Evolutionary conservation across 2,329 filamentous ascomycete species (phyloP).

Genomic region (Fusarium nisikadoi): DNA sequence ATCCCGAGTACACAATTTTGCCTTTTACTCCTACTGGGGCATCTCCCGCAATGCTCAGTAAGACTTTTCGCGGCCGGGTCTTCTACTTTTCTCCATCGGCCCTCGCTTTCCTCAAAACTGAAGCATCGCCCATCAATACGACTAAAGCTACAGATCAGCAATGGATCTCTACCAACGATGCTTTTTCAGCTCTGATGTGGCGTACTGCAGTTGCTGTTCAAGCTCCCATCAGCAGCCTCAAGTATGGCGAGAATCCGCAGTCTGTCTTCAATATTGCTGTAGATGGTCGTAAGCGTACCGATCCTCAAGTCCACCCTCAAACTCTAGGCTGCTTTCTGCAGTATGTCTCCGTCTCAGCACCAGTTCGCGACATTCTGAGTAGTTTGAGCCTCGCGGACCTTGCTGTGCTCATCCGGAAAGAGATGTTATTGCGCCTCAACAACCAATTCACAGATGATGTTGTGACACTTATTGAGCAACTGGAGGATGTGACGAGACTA

Average conservation of each 20-base stretch:
- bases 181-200: constrained; percentile 28
- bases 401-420: constrained; percentile 20
- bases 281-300: constrained; percentile 15
- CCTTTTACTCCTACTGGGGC: constrained; percentile 6
- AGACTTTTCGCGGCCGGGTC: constrained; percentile 10
- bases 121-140: background rate
- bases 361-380: constrained; percentile 13
- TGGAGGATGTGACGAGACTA: constrained; percentile 15
- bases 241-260: background rate
- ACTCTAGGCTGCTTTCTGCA: constrained; percentile 25
- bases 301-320: constrained; percentile 9
- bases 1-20: constrained; percentile 14
- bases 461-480: background rate
- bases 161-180: constrained; percentile 32
- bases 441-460: constrained; percentile 25
- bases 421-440: background rate
- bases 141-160: constrained; percentile 2
- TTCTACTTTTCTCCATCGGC: constrained; percentile 29
- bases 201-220: constrained; percentile 16
- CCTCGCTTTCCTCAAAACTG: constrained; percentile 7
- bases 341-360: constrained; percentile 15
- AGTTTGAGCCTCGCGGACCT: constrained; percentile 11
- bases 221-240: constrained; percentile 5
- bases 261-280: constrained; percentile 26
- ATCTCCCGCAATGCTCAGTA: constrained; percentile 13